A percentile compares a stretch with the other conserved stretches of the same genome.
These are phyloP conservation scores for Globisporangium nodosum DNA, from an alignment of 352 stramenopile species.

Conservation along the genomic window DNA sequence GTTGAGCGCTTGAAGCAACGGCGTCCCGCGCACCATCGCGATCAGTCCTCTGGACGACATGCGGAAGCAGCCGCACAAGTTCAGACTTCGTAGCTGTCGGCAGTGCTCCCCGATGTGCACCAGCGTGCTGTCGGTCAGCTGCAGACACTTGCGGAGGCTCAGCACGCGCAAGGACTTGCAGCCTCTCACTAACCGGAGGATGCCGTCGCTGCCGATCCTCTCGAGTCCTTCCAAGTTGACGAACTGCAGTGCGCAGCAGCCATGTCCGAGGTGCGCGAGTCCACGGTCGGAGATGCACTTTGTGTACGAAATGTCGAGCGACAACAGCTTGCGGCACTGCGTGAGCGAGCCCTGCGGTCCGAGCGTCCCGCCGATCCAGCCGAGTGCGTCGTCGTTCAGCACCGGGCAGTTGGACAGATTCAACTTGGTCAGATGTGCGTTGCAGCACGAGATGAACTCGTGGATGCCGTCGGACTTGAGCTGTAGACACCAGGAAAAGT, in stretches of 20 bases:
- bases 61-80: slow-evolving; percentile 53
- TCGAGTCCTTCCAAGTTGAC: slow-evolving; percentile 69
- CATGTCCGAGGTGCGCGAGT: slow-evolving; percentile 35
- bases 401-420: slow-evolving; percentile 53
- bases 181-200: slow-evolving; percentile 38
- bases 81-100: slow-evolving; percentile 47
- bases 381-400: slow-evolving; percentile 68
- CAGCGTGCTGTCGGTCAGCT: slow-evolving; percentile 49
- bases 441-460: slow-evolving; percentile 74
- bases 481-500: slow-evolving; percentile 54
- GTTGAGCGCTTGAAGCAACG: slow-evolving; percentile 55
- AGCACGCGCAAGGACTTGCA: slow-evolving; percentile 54
- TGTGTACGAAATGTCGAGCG: slow-evolving; percentile 65
- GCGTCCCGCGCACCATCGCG: slow-evolving; percentile 42
- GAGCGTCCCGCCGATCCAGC: slow-evolving; percentile 60
- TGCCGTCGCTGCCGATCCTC: slow-evolving; percentile 39
- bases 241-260: slow-evolving; percentile 60
- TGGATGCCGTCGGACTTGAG: slow-evolving; percentile 52
- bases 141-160: slow-evolving; percentile 53
- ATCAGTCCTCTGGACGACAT: slow-evolving; percentile 51
- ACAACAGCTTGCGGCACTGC: slow-evolving; percentile 52
- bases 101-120: slow-evolving; percentile 41
- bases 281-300: slow-evolving; percentile 52
- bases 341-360: slow-evolving; percentile 60
- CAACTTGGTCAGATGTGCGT: slow-evolving; percentile 36